Percentiles rank a stretch among this genome's conserved stretches.
phyloP scores from a whole-genome alignment of 2,329 filamentous ascomycete genomes.

The Cercospora sp. region DNA sequence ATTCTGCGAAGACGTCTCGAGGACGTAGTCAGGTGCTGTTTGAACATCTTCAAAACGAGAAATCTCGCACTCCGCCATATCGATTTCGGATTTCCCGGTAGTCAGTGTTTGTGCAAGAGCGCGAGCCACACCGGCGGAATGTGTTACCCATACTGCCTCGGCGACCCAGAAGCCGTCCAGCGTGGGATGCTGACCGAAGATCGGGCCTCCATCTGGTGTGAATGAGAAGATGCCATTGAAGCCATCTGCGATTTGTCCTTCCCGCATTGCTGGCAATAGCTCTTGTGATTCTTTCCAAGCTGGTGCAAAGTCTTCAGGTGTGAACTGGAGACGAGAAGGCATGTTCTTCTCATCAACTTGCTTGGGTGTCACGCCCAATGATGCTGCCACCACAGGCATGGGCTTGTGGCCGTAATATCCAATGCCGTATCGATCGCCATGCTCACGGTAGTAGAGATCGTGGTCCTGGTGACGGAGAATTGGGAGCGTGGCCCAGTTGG shows the following conservation, averaged over 20 bases:
- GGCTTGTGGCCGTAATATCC: constrained; percentile 65
- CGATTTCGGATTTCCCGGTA: constrained; percentile 55
- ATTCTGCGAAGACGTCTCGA: constrained; percentile 60
- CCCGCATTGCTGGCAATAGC: constrained; percentile 54
- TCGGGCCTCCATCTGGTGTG: constrained; percentile 62
- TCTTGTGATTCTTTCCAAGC: constrained; percentile 60
- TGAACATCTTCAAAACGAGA: constrained; percentile 63
- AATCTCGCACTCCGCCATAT: constrained; percentile 61
- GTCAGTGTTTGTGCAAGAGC: constrained; percentile 62
- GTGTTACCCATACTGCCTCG: constrained; percentile 67
- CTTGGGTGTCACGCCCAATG: constrained; percentile 55
- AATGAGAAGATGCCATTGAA: constrained; percentile 69
- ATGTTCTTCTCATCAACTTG: constrained; percentile 61
- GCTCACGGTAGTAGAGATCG: constrained; percentile 65
- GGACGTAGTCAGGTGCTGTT: constrained; percentile 56
- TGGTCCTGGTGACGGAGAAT: constrained; percentile 65
- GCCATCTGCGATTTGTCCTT: constrained; percentile 57
- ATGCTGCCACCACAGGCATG: constrained; percentile 59
- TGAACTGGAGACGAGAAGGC: constrained; percentile 64
- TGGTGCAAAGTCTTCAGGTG: constrained; percentile 59
- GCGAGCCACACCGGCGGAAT: constrained; percentile 63
- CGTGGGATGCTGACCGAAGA: constrained; percentile 59
- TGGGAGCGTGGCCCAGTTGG: constrained; percentile 56
- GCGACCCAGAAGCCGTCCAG: constrained; percentile 64
- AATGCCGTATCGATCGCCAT: constrained; percentile 63